Conservation (phyloP, 108 stramenopile species). For the Craspedostauros australis region DNA sequence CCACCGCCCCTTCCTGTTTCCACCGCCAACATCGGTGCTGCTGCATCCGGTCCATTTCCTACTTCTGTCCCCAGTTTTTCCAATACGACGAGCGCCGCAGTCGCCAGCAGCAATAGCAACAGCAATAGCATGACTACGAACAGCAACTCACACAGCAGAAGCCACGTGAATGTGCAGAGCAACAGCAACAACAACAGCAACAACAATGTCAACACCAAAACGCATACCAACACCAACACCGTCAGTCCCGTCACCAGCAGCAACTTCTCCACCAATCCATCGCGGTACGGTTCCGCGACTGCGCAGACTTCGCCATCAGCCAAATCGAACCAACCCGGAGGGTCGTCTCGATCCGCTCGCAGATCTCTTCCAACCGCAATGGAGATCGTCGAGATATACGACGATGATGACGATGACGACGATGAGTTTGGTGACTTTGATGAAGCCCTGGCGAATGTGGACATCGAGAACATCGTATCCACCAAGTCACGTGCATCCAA, state of each 20-base stretch:
- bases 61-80: background rate
- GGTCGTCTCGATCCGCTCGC: background rate
- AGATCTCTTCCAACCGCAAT: background rate
- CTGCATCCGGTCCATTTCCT: background rate
- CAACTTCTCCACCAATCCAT: too few species aligned
- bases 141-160: background rate
- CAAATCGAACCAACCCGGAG: background rate
- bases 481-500: slow-evolving; percentile 8
- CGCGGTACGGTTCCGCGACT: too few species aligned
- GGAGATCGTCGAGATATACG: background rate
- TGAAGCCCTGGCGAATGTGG: slow-evolving; percentile 33
- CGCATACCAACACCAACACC: background rate
- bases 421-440: slow-evolving; percentile 27
- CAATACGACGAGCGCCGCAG: slow-evolving; percentile 2
- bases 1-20: background rate
- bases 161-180: background rate
- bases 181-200: background rate
- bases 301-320: background rate
- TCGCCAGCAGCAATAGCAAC: background rate
- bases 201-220: slow-evolving; percentile 1
- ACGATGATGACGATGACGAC: slow-evolving; percentile 11
- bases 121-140: background rate
- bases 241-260: too few species aligned
- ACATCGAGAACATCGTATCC: slow-evolving; percentile 40
- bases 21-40: background rate